Evolutionary conservation across 306 rosid species (phyloP).

Genomic region (Rubus parviflorus): DNA sequence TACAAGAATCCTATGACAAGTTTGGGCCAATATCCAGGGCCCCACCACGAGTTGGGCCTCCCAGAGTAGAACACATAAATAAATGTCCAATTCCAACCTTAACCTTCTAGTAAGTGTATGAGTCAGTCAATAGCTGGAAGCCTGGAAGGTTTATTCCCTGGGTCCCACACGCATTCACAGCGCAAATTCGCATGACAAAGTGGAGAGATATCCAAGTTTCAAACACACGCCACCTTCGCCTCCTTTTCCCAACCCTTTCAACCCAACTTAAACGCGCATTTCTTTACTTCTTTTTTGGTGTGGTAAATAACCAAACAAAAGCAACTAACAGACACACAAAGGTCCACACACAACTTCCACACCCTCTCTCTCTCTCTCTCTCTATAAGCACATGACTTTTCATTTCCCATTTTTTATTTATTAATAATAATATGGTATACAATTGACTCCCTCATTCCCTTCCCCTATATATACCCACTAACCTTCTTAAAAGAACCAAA

Average conservation of each 20-base stretch:
- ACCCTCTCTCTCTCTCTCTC: neutral
- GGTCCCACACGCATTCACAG: constrained; percentile 48
- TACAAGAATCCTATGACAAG: neutral
- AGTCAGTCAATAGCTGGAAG: constrained; percentile 8
- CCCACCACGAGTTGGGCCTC: neutral
- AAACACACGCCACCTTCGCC: constrained; percentile 8
- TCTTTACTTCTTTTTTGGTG: neutral
- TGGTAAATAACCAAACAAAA: neutral
- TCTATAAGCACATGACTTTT: neutral
- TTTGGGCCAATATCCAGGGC: neutral
- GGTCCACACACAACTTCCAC: constrained; percentile 2
- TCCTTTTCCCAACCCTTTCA: neutral
- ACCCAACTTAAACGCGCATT: constrained; percentile 26
- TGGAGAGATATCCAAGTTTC: neutral
- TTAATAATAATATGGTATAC: neutral
- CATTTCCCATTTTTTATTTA: neutral
- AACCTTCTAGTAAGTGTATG: neutral
- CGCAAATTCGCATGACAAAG: constrained; percentile 17
- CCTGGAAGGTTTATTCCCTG: neutral
- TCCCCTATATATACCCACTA: constrained; percentile 15
- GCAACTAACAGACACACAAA: neutral
- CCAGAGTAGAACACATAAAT: neutral
- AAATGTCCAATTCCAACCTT: neutral
- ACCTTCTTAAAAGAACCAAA: neutral
- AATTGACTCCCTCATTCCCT: constrained; percentile 19